Conservation (phyloP, 805 yeast genomes). For the Zygotorulaspora florentina region DNA sequence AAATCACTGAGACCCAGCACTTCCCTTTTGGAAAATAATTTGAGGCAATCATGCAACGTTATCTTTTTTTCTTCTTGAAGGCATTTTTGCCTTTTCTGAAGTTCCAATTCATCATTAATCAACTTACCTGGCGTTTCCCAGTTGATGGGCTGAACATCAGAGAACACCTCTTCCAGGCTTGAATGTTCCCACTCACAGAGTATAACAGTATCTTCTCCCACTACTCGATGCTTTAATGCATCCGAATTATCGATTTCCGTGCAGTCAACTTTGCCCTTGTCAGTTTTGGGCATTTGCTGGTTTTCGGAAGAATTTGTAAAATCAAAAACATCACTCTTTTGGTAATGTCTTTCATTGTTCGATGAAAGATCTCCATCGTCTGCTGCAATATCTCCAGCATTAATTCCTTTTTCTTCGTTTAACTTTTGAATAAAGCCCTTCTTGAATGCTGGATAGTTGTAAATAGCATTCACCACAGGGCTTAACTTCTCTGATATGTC, state of each 20-base stretch:
- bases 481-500: conserved; percentile 16
- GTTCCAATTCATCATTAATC: conserved; percentile 53
- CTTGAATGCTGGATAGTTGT: conserved; percentile 16
- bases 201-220: conserved; percentile 39
- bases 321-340: neutral
- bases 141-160: conserved; percentile 47
- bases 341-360: neutral
- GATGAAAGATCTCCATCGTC: conserved; percentile 1
- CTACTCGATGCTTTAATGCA: conserved; percentile 11
- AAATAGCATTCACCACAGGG: conserved; percentile 24
- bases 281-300: conserved; percentile 1
- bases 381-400: neutral
- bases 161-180: conserved; percentile 49
- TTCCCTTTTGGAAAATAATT: conserved; percentile 73
- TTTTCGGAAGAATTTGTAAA: neutral
- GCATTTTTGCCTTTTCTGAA: conserved; percentile 35
- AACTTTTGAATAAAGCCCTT: neutral
- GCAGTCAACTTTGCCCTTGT: neutral
- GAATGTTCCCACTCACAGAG: conserved; percentile 66
- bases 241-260: neutral
- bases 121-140: conserved; percentile 52
- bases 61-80: conserved; percentile 39
- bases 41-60: conserved; percentile 69
- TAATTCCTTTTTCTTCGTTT: neutral
- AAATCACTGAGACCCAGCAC: conserved; percentile 81